A percentile compares a stretch with the other conserved stretches of the same genome.
phyloP scores from a whole-genome alignment of 495 filamentous ascomycete species.

The Aspergillus baeticus region DNA sequence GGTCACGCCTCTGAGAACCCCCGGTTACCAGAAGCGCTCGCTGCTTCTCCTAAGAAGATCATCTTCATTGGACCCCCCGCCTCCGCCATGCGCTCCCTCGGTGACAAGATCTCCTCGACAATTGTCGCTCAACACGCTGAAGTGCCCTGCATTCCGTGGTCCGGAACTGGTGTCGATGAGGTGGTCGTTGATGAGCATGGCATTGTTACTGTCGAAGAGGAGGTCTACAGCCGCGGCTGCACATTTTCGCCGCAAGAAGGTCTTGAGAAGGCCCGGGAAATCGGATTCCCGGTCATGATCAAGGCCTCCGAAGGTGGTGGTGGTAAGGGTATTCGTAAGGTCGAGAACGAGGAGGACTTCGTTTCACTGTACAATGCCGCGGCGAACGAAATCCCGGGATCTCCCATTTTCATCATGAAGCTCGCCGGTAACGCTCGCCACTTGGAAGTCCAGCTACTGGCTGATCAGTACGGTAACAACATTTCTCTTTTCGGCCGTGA shows the following conservation, averaged over 20 bases:
- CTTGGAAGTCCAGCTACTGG: slow-evolving; percentile 95
- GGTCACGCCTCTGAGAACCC: slow-evolving; percentile 99
- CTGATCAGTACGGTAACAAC: slow-evolving; percentile 99
- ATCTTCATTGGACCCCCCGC: slow-evolving; percentile 98
- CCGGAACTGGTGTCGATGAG: slow-evolving; percentile 82
- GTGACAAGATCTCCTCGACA: slow-evolving; percentile 99
- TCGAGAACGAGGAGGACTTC: slow-evolving; percentile 82
- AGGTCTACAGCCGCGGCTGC: slow-evolving; percentile 88
- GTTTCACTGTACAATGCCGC: slow-evolving; percentile 85
- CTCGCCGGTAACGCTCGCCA: slow-evolving; percentile 93
- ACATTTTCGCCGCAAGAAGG: slow-evolving; percentile 86
- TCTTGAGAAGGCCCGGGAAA: slow-evolving; percentile 79
- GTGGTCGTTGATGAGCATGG: slow-evolving; percentile 77
- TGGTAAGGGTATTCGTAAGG: slow-evolving; percentile 99
- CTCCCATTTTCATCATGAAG: slow-evolving; percentile 99
- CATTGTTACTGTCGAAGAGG: slow-evolving; percentile 87
- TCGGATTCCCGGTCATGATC: slow-evolving; percentile 99
- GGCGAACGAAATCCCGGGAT: slow-evolving; percentile 96
- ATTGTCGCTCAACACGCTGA: slow-evolving; percentile 97
- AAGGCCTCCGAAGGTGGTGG: slow-evolving; percentile 99
- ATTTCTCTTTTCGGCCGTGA: slow-evolving; percentile 98
- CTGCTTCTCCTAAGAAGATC: slow-evolving; percentile 95
- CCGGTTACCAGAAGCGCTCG: slow-evolving; percentile 90
- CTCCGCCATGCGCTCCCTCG: slow-evolving; percentile 96
- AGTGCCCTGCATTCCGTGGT: slow-evolving; percentile 99